Evolutionary conservation across 2,329 filamentous ascomycete species (phyloP), one percentile per base, ranked within the genome.

Genomic region (Colletotrichum chlorophyti): DNA sequence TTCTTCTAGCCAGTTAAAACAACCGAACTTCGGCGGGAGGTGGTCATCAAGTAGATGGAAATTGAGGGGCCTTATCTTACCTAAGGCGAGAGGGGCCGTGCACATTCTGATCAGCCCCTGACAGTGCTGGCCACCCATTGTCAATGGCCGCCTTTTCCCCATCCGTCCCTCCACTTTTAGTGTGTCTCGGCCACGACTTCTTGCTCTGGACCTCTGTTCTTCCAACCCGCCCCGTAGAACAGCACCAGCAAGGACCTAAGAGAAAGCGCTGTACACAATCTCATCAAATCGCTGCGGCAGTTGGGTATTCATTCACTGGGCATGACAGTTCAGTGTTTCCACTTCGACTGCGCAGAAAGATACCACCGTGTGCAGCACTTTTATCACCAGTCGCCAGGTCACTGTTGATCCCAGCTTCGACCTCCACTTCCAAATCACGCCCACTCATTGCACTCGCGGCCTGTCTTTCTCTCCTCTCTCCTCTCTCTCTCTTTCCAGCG

Each of bases 351-450:
- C n/a, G n/a, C n/a, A n/a, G n/a, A n/a, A n/a, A n/a, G n/a, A n/a
- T n/a, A n/a, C n/a, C n/a, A n/a, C n/a, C n/a, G n/a, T n/a, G n/a
- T n/a, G n/a, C n/a, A n/a, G n/a, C n/a, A n/a, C n/a, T n/a, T n/a
- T n/a, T n/a, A n/a, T n/a, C n/a, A n/a, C n/a, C n/a, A n/a, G n/a
- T n/a, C n/a, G n/a, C n/a, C n/a, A n/a, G n/a, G n/a, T n/a, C n/a
- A n/a, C n/a, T n/a, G 27, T 47, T n/a, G 32, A 17, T 35, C 43
- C 21, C 40, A 37, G 58, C 46, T 46, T 60, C 53, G 53, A 60
- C 46, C 53, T 58, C 58, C 46, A 58, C 53, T 41, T 31, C 29
- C 45, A 17, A 32, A 43, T 32, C 51, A 55, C 32, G 19, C 40
- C 38, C 42, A 37, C 54, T 47, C 54, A 26, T 53, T 46, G 31